phyloP scores from a whole-genome alignment of 2,329 filamentous ascomycete species.

The Shiraia sp. region DNA sequence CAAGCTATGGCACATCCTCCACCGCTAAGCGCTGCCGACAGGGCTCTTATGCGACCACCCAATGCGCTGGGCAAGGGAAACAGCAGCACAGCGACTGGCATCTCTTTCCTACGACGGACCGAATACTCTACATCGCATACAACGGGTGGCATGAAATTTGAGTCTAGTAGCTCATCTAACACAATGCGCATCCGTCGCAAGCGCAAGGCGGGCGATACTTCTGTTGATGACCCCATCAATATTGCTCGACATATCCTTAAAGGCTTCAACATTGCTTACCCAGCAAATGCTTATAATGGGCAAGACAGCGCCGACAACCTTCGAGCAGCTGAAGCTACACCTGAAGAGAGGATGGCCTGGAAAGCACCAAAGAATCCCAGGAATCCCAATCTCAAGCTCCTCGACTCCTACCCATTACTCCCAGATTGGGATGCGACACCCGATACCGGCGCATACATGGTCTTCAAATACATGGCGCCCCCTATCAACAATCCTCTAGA shows the following conservation, averaged over 20 bases:
- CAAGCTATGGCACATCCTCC: slow-evolving; percentile 75
- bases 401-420: slow-evolving; percentile 64
- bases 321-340: slow-evolving; percentile 57
- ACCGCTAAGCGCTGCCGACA: slow-evolving; percentile 79
- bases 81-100: slow-evolving; percentile 68
- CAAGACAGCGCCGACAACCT: slow-evolving; percentile 62
- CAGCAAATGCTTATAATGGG: slow-evolving; percentile 67
- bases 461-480: slow-evolving; percentile 65
- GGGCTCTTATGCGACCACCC: slow-evolving; percentile 79
- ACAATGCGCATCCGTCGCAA: slow-evolving; percentile 46
- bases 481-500: slow-evolving; percentile 54
- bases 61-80: slow-evolving; percentile 84
- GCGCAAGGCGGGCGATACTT: slow-evolving; percentile 41
- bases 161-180: slow-evolving; percentile 56
- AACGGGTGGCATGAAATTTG: slow-evolving; percentile 49
- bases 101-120: slow-evolving; percentile 92
- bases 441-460: slow-evolving; percentile 61
- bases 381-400: slow-evolving; percentile 59
- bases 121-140: slow-evolving; percentile 79
- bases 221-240: slow-evolving; percentile 62
- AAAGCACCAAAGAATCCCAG: slow-evolving; percentile 62
- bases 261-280: slow-evolving; percentile 67
- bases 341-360: slow-evolving; percentile 63
- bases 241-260: slow-evolving; percentile 65
- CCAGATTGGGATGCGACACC: slow-evolving; percentile 65